phyloP scores from a whole-genome alignment of 169 alveolate species.

The Cryptosporidium baileyi region DNA sequence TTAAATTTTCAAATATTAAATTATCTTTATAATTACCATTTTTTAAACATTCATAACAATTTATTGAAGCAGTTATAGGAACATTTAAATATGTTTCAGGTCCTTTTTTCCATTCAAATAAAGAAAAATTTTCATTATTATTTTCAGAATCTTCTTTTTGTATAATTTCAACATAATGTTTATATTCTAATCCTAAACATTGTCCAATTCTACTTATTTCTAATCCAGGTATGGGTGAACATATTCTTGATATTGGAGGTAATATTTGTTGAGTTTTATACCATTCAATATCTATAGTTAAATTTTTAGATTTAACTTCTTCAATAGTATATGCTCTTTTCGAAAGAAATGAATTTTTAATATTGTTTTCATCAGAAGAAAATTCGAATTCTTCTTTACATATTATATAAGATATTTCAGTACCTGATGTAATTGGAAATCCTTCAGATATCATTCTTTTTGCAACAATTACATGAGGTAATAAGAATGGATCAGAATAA shows the following conservation, averaged over 20 bases:
- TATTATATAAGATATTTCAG: conserved; percentile 91
- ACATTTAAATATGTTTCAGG: conserved; percentile 29
- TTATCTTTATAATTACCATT: background rate
- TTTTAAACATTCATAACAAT: conserved; percentile 7
- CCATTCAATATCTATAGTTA: conserved; percentile 86
- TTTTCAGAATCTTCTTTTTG: conserved; percentile 51
- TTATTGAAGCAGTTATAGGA: conserved; percentile 43
- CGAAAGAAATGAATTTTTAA: conserved; percentile 71
- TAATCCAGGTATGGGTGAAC: conserved; percentile 89
- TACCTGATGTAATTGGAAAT: conserved; percentile 84
- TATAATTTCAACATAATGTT: conserved; percentile 29
- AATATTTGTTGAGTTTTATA: conserved; percentile 91
- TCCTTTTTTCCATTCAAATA: conserved; percentile 52
- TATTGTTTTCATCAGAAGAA: background rate
- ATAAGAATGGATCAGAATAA: conserved; percentile 86
- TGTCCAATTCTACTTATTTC: conserved; percentile 78
- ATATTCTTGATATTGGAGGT: conserved; percentile 89
- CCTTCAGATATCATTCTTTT: conserved; percentile 86
- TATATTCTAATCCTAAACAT: conserved; percentile 52
- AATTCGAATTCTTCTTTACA: conserved; percentile 78
- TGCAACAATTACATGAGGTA: conserved; percentile 95
- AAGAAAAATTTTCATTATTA: background rate
- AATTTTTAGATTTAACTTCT: conserved; percentile 83
- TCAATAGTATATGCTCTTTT: conserved; percentile 87
- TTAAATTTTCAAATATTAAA: background rate